Evolutionary conservation across 495 filamentous ascomycete genomes (phyloP).

Genomic region (Aspergillus haitiensis): DNA sequence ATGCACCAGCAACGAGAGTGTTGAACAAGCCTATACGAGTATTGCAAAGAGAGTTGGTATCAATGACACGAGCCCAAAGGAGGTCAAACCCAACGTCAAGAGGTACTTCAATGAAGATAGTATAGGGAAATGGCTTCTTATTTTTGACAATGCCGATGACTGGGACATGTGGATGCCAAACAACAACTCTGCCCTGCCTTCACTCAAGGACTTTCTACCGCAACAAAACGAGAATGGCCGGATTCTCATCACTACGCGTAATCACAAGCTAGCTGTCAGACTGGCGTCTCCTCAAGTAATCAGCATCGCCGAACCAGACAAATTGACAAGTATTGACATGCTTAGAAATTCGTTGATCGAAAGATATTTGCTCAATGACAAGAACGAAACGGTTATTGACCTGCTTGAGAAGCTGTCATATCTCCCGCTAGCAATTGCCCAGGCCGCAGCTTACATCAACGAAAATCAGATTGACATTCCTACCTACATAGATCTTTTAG

Average conservation of each 20-base stretch:
- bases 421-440: slow-evolving; percentile 43
- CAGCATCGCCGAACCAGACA: background rate
- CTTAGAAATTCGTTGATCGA: background rate
- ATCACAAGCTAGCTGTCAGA: background rate
- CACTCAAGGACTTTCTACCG: background rate
- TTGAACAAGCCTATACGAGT: background rate
- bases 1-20: background rate
- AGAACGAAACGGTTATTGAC: slow-evolving; percentile 23
- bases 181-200: background rate
- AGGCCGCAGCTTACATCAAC: slow-evolving; percentile 41
- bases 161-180: background rate
- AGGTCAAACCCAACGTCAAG: background rate
- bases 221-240: background rate
- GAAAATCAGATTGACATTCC: slow-evolving; percentile 17
- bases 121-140: background rate
- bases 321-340: background rate
- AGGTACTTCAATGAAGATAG: background rate
- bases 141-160: background rate
- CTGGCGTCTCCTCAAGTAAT: background rate
- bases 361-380: slow-evolving; percentile 9
- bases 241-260: background rate
- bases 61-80: background rate
- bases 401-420: slow-evolving; percentile 35
- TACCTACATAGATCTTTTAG: slow-evolving; percentile 47
- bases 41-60: background rate